Evolutionary conservation across 2,329 filamentous ascomycete species (phyloP), one percentile per base, ranked within the genome.

Genomic region (Cladobotryum mycophilum): DNA sequence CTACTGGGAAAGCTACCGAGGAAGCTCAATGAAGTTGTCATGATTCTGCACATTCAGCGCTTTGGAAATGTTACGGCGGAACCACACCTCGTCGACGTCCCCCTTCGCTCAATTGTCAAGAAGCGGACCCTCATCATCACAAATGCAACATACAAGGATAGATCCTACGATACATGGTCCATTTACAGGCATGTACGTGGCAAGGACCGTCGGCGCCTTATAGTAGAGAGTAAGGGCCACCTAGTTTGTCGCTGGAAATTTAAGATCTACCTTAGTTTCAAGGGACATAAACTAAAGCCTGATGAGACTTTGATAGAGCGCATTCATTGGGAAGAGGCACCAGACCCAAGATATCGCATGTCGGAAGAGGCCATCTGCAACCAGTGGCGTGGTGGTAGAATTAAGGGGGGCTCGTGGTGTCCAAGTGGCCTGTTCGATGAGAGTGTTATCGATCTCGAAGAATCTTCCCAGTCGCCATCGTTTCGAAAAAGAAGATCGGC

Each of bases 171-270:
- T 12, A 48, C 63, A 0, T 18, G 43, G 0, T 25, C 46, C 0
- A 45, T 60, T 0, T 69, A 60, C 35, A 46, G 44, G 0, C 58
- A 58, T 12, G 56, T 52, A 17, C 22, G 14, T 1, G 45, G 51
- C 6, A 33, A 51, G 12, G 40, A 45, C 4, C n/a, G 17, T 5
- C 44, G 34, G 17, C 43, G 42, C 2, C 44, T 36, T 2, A 15
- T 12, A 13, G 42, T 36, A 5, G 54, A 53, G 15, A 37, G 14
- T 7, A 18, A 5, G 9, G 73, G 68, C 0, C 60, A 64, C 0
- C 60, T 85, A 1, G 74, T 79, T 4, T 80, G 77, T 49, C 70
- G 82, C 3, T 84, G 76, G 74, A 74, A 71, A 22, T 56, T 66
- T 54, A 54, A 62, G 52, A 49, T 62, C 20, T 43, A 55, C 25